Evolutionary conservation across 768 basidiomycete genomes (phyloP), one percentile per base, ranked within the genome.

Genomic region (Amanita fuliginea): DNA sequence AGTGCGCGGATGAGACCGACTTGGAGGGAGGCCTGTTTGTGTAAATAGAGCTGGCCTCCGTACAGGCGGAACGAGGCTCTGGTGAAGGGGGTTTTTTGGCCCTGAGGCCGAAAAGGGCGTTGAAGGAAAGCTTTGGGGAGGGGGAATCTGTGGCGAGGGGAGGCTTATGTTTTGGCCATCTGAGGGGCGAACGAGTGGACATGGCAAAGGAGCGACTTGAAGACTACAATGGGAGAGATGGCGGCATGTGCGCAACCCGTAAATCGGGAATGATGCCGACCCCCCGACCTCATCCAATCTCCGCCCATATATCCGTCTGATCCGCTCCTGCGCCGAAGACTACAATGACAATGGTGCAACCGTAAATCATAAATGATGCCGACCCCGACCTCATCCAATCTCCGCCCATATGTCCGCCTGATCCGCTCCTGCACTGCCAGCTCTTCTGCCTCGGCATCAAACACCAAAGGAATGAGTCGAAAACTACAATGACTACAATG

Each of bases 351-450:
- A 26, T 26, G 26, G 26, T 6, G 26, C 26, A 26, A 5, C 26
- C 26, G 3, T 26, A 26, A 26, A 26, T 6, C 26, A 6, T 26
- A 26, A 26, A 26, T 26, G 26, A 26, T 26, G 26, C 26, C 26
- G 26, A 26, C 26, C 26, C 6, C 22, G 22, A 52, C 28, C 34
- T 71, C 60, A 80, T 32, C 76, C 78, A 43, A 79, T 59, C 59
- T 77, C 77, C 3, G 84, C 83, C 86, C 86, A 88, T 40, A 82
- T 69, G 55, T 88, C 86, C 57, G 80, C 76, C 4, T 65, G 62
- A 54, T 87, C 84, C 81, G 68, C 19, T 82, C 76, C 73, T 21
- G 19, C n/a, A 19, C 39, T 19, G 39, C 39, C 19, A 18, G 6
- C 54, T 46, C 33, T 56, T 57, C 62, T 54, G 42, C 72, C 34